phyloP scores from a whole-genome alignment of 1,139 yeast species.

The Yarrowia galli region DNA sequence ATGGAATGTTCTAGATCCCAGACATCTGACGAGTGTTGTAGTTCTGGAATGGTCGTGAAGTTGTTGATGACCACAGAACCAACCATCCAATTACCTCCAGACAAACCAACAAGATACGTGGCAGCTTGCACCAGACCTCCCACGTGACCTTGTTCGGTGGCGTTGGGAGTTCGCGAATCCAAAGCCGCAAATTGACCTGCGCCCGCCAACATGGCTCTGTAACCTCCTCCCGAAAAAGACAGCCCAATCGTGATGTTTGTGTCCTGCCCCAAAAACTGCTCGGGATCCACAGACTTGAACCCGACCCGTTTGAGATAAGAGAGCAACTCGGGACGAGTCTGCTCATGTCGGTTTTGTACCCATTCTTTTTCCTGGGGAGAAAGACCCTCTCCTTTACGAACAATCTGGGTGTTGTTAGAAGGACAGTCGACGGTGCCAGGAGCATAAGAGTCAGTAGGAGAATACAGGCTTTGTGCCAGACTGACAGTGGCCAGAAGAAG shows the following conservation, averaged over 20 bases:
- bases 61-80: conserved; percentile 85
- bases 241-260: conserved; percentile 65
- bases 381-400: conserved; percentile 44
- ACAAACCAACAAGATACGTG: conserved; percentile 82
- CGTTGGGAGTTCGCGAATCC: conserved; percentile 71
- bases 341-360: conserved; percentile 55
- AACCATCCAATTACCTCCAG: conserved; percentile 91
- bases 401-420: conserved; percentile 41
- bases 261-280: conserved; percentile 55
- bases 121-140: conserved; percentile 84
- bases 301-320: conserved; percentile 66
- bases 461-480: conserved; percentile 38
- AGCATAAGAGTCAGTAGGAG: conserved; percentile 43
- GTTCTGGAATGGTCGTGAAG: conserved; percentile 74
- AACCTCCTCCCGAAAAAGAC: conserved; percentile 92
- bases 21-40: conserved; percentile 66
- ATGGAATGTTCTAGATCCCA: conserved; percentile 74
- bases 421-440: conserved; percentile 47
- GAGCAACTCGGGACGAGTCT: conserved; percentile 61
- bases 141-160: conserved; percentile 54
- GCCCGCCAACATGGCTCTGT: conserved; percentile 89
- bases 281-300: conserved; percentile 65
- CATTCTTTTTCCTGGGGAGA: conserved; percentile 44
- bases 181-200: conserved; percentile 85
- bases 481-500: conserved; percentile 20